Evolutionary conservation across 2,329 filamentous ascomycete genomes (phyloP).

Genomic region (Colletotrichum plurivorum): DNA sequence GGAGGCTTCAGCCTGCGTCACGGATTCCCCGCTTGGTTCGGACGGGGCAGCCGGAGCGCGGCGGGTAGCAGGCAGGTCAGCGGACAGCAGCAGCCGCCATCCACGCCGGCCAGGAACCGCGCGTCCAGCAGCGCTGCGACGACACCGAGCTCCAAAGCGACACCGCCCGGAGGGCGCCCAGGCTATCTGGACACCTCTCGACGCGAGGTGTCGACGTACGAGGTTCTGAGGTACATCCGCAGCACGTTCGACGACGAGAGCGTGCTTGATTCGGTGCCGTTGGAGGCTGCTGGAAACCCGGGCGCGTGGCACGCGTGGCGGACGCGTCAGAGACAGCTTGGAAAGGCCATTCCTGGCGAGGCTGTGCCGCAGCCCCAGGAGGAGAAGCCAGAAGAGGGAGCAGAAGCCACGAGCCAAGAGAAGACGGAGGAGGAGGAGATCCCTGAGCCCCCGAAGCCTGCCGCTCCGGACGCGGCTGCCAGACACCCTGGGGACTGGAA

Average conservation of each 20-base stretch:
- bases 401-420: not conserved
- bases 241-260: slow-evolving; percentile 84
- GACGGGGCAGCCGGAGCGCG: slow-evolving; percentile 64
- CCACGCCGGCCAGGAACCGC: slow-evolving; percentile 44
- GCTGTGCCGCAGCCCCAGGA: not conserved
- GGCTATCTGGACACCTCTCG: slow-evolving; percentile 59
- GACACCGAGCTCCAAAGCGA: slow-evolving; percentile 50
- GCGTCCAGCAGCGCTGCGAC: slow-evolving; percentile 43
- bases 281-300: slow-evolving; percentile 88
- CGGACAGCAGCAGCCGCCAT: slow-evolving; percentile 52
- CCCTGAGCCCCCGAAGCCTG: slow-evolving; percentile 13
- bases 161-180: slow-evolving; percentile 47
- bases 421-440: slow-evolving; percentile 43
- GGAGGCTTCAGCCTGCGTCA: slow-evolving; percentile 92
- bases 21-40: slow-evolving; percentile 93
- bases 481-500: slow-evolving; percentile 89
- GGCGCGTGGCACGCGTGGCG: slow-evolving; percentile 97
- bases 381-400: not conserved
- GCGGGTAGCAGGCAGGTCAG: slow-evolving; percentile 57
- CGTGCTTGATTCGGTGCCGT: slow-evolving; percentile 82
- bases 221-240: slow-evolving; percentile 84
- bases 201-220: slow-evolving; percentile 69
- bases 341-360: slow-evolving; percentile 21
- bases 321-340: slow-evolving; percentile 63
- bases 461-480: slow-evolving; percentile 38